Conservation (phyloP, 1,284 basidiomycete species). For the Moesziomyces antarcticus region DNA sequence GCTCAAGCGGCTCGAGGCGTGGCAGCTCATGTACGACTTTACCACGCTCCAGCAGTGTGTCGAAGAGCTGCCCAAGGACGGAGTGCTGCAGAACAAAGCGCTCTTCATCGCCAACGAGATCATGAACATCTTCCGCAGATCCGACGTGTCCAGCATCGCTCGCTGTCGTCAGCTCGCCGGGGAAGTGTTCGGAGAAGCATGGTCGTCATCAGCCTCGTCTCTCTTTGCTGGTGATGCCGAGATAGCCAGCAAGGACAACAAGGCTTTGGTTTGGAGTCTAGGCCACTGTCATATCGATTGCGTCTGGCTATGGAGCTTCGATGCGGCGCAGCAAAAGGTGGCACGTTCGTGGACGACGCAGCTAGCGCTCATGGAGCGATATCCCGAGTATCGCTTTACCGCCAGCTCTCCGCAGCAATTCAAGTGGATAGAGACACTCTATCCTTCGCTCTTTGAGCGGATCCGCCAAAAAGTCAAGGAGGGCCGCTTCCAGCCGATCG, state of each 20-base stretch:
- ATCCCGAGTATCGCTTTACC: constrained; percentile 94
- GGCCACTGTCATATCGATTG: constrained; percentile 64
- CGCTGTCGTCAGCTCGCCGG: constrained; percentile 80
- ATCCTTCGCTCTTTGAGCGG: constrained; percentile 84
- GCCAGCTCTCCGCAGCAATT: constrained; percentile 93
- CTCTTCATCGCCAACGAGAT: constrained; percentile 87
- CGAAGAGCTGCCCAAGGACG: constrained; percentile 82
- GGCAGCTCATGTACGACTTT: constrained; percentile 84
- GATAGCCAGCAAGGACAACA: constrained; percentile 69
- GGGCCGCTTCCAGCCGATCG: constrained; percentile 85
- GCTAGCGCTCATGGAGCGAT: constrained; percentile 92
- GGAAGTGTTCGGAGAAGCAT: constrained; percentile 82
- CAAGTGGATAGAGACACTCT: constrained; percentile 84
- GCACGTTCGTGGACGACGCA: constrained; percentile 91
- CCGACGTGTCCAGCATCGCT: constrained; percentile 69
- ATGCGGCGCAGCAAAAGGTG: constrained; percentile 95
- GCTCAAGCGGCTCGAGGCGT: constrained; percentile 87
- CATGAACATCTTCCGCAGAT: constrained; percentile 76
- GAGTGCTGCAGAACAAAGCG: constrained; percentile 83
- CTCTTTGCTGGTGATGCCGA: no score
- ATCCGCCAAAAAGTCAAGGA: constrained; percentile 81
- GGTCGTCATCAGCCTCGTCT: constrained; percentile 80
- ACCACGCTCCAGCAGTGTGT: constrained; percentile 79
- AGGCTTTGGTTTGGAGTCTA: constrained; percentile 66
- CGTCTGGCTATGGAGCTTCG: constrained; percentile 86